Base-by-base conservation (phyloP, 441 rosid genomes). In the Jatropha multifida region DNA sequence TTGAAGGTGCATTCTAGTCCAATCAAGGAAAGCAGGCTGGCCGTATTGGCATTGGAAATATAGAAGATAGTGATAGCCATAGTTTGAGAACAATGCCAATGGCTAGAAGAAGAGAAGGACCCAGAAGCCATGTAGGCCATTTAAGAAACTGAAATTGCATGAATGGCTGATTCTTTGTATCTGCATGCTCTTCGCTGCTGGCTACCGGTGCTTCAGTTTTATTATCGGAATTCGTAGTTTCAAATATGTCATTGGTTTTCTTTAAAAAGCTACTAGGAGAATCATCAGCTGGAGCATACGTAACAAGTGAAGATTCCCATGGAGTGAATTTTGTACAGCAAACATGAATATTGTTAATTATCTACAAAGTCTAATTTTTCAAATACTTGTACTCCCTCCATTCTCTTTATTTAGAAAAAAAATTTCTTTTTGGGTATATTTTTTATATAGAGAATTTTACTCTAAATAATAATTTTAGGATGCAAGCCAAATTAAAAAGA, bases 41-140 rank as follows among this genome's bases (percentile, higher is more conserved):
- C 97, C 0, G 88, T 84, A 60, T 87, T 92, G 32, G 91, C 68
- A 97, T 96, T 12, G 90, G 86, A 77, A 90, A 94, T 62, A 91
- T 82, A 1, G 98, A 90, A 67, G 98, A 92, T 62, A 92, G 68
- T 0, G 98, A 96, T 13, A 94, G 88, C 98, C 97, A 94, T 69
- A 92, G 40, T 10, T 94, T 90, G 0, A 97, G 97, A n/a, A 88
- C 92, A 95, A 92, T 90, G 72, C 98, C 97, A 0, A 97, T 91
- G 46, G 86, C 51, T 38, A 94, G 97, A 58, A 94, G 94, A 80
- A 92, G 84, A 60, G 84, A 81, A 61, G 97, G 98, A 48, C 97
- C 98, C 23, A 94, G 73, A 67, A 94, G 77, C 98, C 98, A 92
- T 83, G 89, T 65, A 14, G 97, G 94, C 98, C 94, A 90, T 77